Evolutionary conservation across 306 rosid genomes (phyloP), one percentile per base, ranked within the genome.

Genomic region (Cucurbita ficifolia): DNA sequence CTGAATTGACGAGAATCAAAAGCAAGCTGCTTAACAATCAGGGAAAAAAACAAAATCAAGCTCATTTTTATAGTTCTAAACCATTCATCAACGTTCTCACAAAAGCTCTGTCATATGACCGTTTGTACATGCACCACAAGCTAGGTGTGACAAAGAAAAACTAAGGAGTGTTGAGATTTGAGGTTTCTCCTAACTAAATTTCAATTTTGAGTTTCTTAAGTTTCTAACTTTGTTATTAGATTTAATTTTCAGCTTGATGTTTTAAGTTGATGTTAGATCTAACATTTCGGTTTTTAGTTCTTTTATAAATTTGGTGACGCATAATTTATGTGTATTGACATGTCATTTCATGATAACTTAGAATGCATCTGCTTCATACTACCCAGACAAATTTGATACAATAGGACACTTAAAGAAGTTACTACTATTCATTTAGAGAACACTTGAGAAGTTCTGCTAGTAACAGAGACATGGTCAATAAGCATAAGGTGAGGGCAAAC

Each of bases 401-500:
- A 59, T 18, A 19, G 12, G 19, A 54, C 13, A 17, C 56, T 51
- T 51, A 51, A 6, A 17, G 19, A 50, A 51, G 22, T 17, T 17
- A 51, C 56, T 51, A 51, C 22, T 51, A n/a, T n/a, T 21, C 5
- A 24, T 17, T 19, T 10, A 35, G 3, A 65, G 72, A 43, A 43
- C 29, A 46, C 55, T 68, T 29, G 7, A 46, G 54, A 67, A 68
- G 10, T 12, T 21, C 9, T 22, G 36, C 40, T 6, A 46, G 17
- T 12, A 43, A 45, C 22, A 69, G 22, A 74, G 43, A 56, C 22
- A 46, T 40, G 40, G 43, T 22, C 38, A 43, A 13, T 24, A 38
- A 45, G 49, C 13, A 76, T 42, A 76, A 72, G 19, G 22, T 11
- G 67, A 77, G 45, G 57, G 52, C 50, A 76, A 81, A 94, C 98